Base-by-base conservation (phyloP, 169 alveolate species). In the Cyclospora cayetanensis region DNA sequence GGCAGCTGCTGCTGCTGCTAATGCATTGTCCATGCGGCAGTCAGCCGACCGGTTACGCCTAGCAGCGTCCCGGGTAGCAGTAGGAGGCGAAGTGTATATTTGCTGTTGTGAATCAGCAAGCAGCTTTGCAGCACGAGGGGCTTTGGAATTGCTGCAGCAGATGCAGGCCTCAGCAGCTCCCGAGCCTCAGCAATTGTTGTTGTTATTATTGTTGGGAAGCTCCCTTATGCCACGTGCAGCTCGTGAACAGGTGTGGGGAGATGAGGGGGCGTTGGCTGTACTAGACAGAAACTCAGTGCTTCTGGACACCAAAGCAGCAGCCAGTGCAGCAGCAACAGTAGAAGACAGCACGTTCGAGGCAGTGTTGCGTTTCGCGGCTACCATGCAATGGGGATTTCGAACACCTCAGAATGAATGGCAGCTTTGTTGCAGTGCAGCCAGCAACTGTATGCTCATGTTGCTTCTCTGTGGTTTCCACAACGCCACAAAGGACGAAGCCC, bases 91-190 rank as follows among this genome's bases (percentile, higher is more conserved):
- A 11, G 15, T 46, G n/a, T 72, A 72, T 37, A 20, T 72, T 35
- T 72, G 84, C 60, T 72, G 84, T 60, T 72, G 84, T 37, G 84
- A 72, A 0, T 72, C 84, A 2, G 60, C 84, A 0, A 37, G 84
- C 46, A 72, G 84, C 39, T 72, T 72, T 72, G 84, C 84, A 27
- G 84, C 84, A 39, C 84, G 84, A 4, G 84, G 84, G 31, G 1
- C 84, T 34, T n/a, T 72, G 35, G 63, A 72, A 60, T 37, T 72
- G 84, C 84, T 72, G 84, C 84, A 72, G 84, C 84, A 72, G 84
- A 53, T 72, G 84, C 84, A 72, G 84, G 63, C 60, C 0, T 72
- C 84, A 15, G 84, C 63, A 39, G 84, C 84, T n/a, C 39, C 84
- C 9, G 63, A 72, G 60, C 84, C 84, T 3, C 84, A 35, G 63